These are phyloP conservation scores for Pleurotus salmoneostramineus DNA, from an alignment of 768 basidiomycete genomes.

Conservation along the genomic window DNA sequence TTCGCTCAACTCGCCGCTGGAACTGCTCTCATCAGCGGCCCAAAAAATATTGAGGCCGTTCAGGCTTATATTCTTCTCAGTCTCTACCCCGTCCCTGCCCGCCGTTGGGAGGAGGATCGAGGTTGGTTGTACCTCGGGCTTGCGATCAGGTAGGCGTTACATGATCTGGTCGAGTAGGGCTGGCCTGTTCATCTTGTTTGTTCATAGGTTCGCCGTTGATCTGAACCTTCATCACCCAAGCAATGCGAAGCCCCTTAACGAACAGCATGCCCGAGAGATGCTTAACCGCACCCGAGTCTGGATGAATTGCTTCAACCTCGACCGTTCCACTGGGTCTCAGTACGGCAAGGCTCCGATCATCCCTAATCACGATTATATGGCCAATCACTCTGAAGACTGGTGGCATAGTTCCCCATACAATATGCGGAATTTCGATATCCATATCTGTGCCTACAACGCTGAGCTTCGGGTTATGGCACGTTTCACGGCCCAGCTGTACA, in stretches of 20 bases:
- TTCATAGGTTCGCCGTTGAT: conserved; percentile 75
- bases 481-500: conserved; percentile 66
- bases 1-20: conserved; percentile 77
- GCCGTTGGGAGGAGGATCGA: conserved; percentile 86
- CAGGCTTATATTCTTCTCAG: conserved; percentile 81
- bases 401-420: conserved; percentile 68
- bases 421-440: conserved; percentile 74
- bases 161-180: conserved; percentile 79
- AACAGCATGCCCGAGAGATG: conserved; percentile 80
- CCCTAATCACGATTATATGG: conserved; percentile 71
- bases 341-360: conserved; percentile 88
- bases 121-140: conserved; percentile 89
- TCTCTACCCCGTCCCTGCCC: conserved; percentile 70
- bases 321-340: conserved; percentile 83
- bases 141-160: conserved; percentile 80
- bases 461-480: conserved; percentile 61
- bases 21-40: conserved; percentile 68
- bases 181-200: not conserved
- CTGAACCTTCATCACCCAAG: conserved; percentile 82
- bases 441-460: conserved; percentile 72
- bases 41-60: conserved; percentile 80
- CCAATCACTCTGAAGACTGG: conserved; percentile 66
- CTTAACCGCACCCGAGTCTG: conserved; percentile 88
- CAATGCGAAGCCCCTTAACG: conserved; percentile 70
- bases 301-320: conserved; percentile 89